phyloP scores from a whole-genome alignment of 306 rosid species.

The Trifolium pratense region DNA sequence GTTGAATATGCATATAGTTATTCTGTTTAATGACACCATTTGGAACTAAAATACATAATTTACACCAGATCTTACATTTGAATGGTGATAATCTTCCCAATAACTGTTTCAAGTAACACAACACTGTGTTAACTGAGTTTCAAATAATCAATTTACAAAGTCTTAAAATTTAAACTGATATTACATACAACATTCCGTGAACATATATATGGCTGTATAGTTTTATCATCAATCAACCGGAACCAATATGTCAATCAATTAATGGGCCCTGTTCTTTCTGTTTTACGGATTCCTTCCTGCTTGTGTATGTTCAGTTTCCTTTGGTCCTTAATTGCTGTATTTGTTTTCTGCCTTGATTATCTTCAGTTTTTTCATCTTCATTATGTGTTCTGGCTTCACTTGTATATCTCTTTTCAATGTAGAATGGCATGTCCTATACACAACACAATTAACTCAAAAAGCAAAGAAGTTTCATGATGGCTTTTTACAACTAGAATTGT shows the following conservation, averaged over 20 bases:
- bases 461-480: conserved; percentile 77
- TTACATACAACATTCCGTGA: conserved; percentile 14
- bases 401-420: conserved; percentile 36
- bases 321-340: conserved; percentile 20
- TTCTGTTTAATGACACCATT: background rate
- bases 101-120: too few species aligned
- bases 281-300: conserved; percentile 9
- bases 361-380: conserved; percentile 26
- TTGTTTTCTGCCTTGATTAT: conserved; percentile 27
- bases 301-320: conserved; percentile 19
- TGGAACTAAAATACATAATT: conserved; percentile 13
- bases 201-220: conserved; percentile 12
- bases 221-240: conserved; percentile 31
- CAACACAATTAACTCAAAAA: conserved; percentile 70
- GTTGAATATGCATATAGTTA: conserved; percentile 28
- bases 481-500: conserved; percentile 54
- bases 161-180: background rate
- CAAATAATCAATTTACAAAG: conserved; percentile 10
- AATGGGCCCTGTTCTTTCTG: conserved; percentile 12
- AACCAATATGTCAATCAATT: conserved; percentile 14
- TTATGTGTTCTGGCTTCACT: conserved; percentile 29
- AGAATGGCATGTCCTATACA: conserved; percentile 79
- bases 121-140: conserved; percentile 12
- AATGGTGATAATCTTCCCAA: too few species aligned
- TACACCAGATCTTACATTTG: too few species aligned